Base-by-base conservation (phyloP, 352 stramenopile genomes). In the Halophytophthora polymorphica region DNA sequence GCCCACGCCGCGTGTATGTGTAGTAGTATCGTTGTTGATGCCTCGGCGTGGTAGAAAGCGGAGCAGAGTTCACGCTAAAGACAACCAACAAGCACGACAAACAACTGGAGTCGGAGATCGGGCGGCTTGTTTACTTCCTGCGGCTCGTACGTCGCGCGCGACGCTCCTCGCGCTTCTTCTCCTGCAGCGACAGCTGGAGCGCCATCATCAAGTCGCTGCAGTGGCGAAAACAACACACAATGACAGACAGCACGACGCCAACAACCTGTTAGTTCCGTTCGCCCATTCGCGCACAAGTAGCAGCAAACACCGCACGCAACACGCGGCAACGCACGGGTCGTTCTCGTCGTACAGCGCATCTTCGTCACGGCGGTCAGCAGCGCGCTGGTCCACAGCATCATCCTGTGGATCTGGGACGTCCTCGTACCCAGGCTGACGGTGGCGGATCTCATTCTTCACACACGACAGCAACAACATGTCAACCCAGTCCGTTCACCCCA, bases 381-480 rank as follows among this genome's bases (percentile, higher is more conserved):
- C 43, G 54, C 23, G 15, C 12, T 31, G 18, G 40, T 7, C 41
- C 18, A 0, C 47, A 15, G 23, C 14, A 13, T 17, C 35, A 43
- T 37, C 45, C 31, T 15, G 41, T 58, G 49, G 53, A 3, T 23
- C 42, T 8, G 49, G 45, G 17, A 21, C 17, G 25, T 73, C 58
- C n/a, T 76, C 57, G 23, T 68, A 49, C 23, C 49, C 52, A 42
- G 50, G 61, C 17, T 64, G 55, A 29, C 80, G 74, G 47, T 89
- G 77, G 21, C 75, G 78, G 51, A 91, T 89, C 53, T 91, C 80
- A 56, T 91, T 88, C 77, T 90, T 45, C 14, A 69, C 6, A n/a
- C 6, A 49, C 11, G 13, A 3, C 33, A 38, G 3, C 31, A 17
- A 2, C 28, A 50, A 29, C 22, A 4, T 3, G 10, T 53, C n/a